Evolutionary conservation across 495 filamentous ascomycete species (phyloP), one percentile per base, ranked within the genome.

Genomic region (Xylaria nigripes): DNA sequence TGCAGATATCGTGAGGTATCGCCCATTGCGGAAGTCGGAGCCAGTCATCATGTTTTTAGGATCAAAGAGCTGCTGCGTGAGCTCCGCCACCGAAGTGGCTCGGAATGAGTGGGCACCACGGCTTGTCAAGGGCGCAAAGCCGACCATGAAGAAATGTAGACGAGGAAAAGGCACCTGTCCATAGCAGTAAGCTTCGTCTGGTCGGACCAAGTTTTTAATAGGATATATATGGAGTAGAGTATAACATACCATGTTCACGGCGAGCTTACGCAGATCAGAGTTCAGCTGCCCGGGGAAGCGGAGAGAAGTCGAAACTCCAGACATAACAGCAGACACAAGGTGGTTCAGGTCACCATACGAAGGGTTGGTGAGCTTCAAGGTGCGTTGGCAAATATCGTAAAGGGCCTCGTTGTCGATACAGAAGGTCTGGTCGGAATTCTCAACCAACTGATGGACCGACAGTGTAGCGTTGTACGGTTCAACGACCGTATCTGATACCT

Each of bases 31-130:
- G 86, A 97, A 97, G 80, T 97, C 91, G 50, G 89, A 92, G 50
- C 90, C 91, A 72, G 91, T 90, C 92, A 97, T 97, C 91, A 97
- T 97, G 81, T 97, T 97, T 86, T 96, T 97, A 63, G 91, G 92
- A 78, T 97, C 91, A 79, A 87, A 97, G 86, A 97, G 96, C 74
- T 97, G 91, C 79, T 97, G 91, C 69, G 91, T 96, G 70, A 97
- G 81, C 79, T 95, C 91, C 22, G 90, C 90, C 47, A 96, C 91
- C 63, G 82, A 86, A 70, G 96, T 82, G 58, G 90, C 87, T 70
- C 92, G 91, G 89, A 95, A 97, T 56, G 83, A 84, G 79, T 87
- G 66, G 61, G 90, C 81, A 67, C 90, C 87, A 72, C 89, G 89
- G 82, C 86, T 89, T 65, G 91, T 97, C 63, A 97, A 83, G 69